Conservation (phyloP, 2,329 filamentous ascomycete genomes). For the Polytolypa hystricis region DNA sequence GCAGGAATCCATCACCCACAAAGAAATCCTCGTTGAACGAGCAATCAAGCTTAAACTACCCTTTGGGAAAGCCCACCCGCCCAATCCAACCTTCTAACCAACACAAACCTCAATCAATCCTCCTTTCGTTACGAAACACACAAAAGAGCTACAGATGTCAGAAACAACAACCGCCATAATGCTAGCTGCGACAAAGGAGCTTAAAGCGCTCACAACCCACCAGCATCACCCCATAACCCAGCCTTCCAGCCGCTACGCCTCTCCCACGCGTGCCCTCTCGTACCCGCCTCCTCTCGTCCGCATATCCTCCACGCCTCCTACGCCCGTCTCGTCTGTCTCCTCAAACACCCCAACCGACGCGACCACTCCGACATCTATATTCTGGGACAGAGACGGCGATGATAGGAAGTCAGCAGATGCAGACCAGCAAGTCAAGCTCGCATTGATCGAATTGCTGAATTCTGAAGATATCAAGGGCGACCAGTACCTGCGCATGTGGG, state of each 20-base stretch:
- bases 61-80: neutral
- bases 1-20: too few relatives aligned
- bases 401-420: slow-evolving; percentile 11
- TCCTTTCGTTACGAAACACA: too few relatives aligned
- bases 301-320: slow-evolving; percentile 10
- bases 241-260: slow-evolving; percentile 8
- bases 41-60: too few relatives aligned
- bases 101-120: neutral
- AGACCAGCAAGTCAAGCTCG: slow-evolving; percentile 14
- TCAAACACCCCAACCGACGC: slow-evolving; percentile 3
- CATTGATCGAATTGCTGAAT: slow-evolving; percentile 13
- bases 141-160: too few relatives aligned
- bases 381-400: slow-evolving; percentile 5
- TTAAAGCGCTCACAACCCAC: slow-evolving; percentile 5
- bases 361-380: slow-evolving; percentile 3
- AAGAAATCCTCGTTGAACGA: too few relatives aligned
- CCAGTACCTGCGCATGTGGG: slow-evolving; percentile 13
- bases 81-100: neutral
- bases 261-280: slow-evolving; percentile 1
- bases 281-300: slow-evolving; percentile 5
- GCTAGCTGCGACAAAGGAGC: slow-evolving; percentile 7
- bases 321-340: too few relatives aligned
- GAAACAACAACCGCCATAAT: slow-evolving; percentile 3
- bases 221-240: slow-evolving; percentile 7
- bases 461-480: slow-evolving; percentile 11